Base-by-base conservation (phyloP, 768 basidiomycete species). In the Guyanaporus albipodus region DNA sequence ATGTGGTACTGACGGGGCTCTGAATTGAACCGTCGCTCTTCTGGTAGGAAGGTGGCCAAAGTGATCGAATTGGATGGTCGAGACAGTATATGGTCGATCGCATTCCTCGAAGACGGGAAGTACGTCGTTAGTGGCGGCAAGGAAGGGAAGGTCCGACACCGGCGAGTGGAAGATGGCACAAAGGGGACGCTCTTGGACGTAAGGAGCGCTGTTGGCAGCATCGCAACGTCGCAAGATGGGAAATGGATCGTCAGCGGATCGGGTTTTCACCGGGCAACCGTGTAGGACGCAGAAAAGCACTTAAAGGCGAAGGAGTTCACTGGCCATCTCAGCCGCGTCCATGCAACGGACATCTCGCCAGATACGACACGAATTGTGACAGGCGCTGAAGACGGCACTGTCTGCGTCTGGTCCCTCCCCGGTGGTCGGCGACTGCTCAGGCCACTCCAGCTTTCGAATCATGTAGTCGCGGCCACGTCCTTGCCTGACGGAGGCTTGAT, bases 401-500 rank as follows among this genome's bases (percentile, higher is more conserved):
- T 17, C 4, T 29, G 17, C 4, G 37, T 57, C 18, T 57, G 44
- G 55, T 53, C 49, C 3, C 35, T 52, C 4, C 35, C 41, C 2
- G 28, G 7, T 19, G 42, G 42, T 9, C 0, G 31, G 12, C 55
- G 14, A 11, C 38, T 55, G 0, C 34, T 45, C 1, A 33, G 17
- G 4, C 42, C 35, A 9, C 9, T 34, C 14, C 14, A 17, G 11
- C 26, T 41, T 8, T 3, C 18, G 10, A 7, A 14, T 7, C 8
- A 1, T 4, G 19, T 50, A 12, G 42, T 19, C 14, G 37, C 34
- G 4, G 22, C 41, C 31, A 53, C 37, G 6, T 57, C 49, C 19
- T 57, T 55, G 4, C 55, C 55, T 4, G 18, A 34, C 6, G 47
- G 55, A 6, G 14, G 23, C 12, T 21, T 35, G 14, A 12, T 53